Evolutionary conservation across 176 grass and related monocot genomes (phyloP), one percentile per base, ranked within the genome.

Genomic region (Bonia amplexicaulis): DNA sequence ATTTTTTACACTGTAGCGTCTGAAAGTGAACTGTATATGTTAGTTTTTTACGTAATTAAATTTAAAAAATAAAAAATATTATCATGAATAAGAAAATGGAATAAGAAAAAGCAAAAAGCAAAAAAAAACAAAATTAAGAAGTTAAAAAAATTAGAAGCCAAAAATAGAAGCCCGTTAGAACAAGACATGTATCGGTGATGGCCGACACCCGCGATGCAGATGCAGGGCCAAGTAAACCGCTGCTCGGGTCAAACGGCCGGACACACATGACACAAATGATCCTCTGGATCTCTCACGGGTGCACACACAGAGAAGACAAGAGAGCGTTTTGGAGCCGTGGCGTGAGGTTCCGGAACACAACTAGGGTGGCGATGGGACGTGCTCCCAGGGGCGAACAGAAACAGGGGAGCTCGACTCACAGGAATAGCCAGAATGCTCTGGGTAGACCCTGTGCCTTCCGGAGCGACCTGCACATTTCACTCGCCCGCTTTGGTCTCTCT

Each of bases 301-400:
- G 14, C 60, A 63, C 12, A 6, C 45, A 46, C 41, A 41, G 76
- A 68, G 87, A 47, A 23, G 82, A 73, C 88, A 35, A 17, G 31
- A 19, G 75, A 49, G n/a, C 22, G 81, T 20, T 15, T 3, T 39
- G 82, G 69, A 20, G 26, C 23, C 33, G 41, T 52, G 58, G 51
- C n/a, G 82, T 60, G 82, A 29, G 76, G 62, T 80, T 74, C 51
- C 82, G 77, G 49, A 84, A 75, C 76, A 75, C 31, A 80, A 75
- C 82, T 25, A 67, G 75, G 76, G 71, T 44, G 77, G 27, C 40
- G 76, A 89, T 4, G 82, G 22, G 82, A 84, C 87, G 59, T 12
- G 74, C 49, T 12, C 27, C 39, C 81, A 47, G 74, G 22, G 74
- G 73, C 80, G 59, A 33, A 45, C 40, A 20, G 10, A 23, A 15